Evolutionary conservation across 306 rosid species (phyloP).

Genomic region (Cicer yamashitae): DNA sequence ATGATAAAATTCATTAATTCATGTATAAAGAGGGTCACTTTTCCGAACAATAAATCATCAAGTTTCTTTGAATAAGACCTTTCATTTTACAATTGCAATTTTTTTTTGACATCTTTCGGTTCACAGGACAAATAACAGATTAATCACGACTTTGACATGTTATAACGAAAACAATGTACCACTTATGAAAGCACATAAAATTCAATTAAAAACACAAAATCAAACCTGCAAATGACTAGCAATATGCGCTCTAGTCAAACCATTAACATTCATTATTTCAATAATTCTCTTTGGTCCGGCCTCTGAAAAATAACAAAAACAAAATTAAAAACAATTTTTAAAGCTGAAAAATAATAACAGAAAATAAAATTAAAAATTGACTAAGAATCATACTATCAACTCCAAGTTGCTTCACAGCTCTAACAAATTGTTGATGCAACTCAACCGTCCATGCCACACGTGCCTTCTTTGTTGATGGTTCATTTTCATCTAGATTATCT

Average conservation of each 20-base stretch:
- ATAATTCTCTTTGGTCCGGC: conserved; percentile 80
- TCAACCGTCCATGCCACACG: conserved; percentile 71
- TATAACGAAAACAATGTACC: too few relatives aligned
- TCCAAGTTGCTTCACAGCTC: conserved; percentile 67
- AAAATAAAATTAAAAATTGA: conserved; percentile 8
- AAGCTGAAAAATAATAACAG: neutral
- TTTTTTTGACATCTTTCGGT: too few relatives aligned
- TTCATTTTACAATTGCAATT: too few relatives aligned
- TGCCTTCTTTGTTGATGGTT: conserved; percentile 56
- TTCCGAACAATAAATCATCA: too few relatives aligned
- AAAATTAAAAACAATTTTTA: neutral
- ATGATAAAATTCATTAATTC: too few relatives aligned
- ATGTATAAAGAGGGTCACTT: too few relatives aligned
- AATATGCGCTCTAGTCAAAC: conserved; percentile 67
- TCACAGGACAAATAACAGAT: too few relatives aligned
- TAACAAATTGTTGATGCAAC: conserved; percentile 61
- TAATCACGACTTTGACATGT: too few relatives aligned
- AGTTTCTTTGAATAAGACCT: too few relatives aligned
- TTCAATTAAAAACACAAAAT: too few relatives aligned
- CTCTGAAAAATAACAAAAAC: conserved; percentile 41
- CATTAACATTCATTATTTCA: conserved; percentile 66
- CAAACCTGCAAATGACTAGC: conserved; percentile 76
- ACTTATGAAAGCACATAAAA: too few relatives aligned
- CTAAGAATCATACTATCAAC: conserved; percentile 61
- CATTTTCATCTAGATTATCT: conserved; percentile 44